Percentiles rank a stretch among this genome's conserved stretches.
phyloP scores from a whole-genome alignment of 192 early-diverging fungal genomes.

The Linnemannia hyalina region DNA sequence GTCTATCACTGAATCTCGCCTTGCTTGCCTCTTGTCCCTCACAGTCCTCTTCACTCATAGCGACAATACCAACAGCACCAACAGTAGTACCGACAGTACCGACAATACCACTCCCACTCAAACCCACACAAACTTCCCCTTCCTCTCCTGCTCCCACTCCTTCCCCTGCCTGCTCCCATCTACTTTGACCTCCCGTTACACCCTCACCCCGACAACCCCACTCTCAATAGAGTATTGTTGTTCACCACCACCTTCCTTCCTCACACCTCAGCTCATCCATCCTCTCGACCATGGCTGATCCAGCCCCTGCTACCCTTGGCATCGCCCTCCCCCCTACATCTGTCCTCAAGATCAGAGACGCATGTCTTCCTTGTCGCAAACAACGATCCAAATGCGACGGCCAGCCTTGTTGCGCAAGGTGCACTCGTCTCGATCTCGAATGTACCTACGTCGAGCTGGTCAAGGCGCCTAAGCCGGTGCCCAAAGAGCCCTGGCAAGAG shows the following conservation, averaged over 20 bases:
- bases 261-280: background rate
- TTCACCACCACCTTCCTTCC: background rate
- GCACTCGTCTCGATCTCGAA: conserved; percentile 53
- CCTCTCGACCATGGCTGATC: conserved; percentile 29
- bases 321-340: conserved; percentile 50
- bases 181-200: background rate
- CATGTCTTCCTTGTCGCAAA: conserved; percentile 54
- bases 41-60: background rate
- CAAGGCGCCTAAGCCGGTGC: conserved; percentile 33
- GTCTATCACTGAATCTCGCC: background rate
- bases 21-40: background rate
- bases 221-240: background rate
- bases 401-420: conserved; percentile 45
- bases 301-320: conserved; percentile 44
- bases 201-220: background rate
- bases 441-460: conserved; percentile 55
- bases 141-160: background rate
- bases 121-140: background rate
- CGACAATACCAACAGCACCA: too few species aligned
- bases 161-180: background rate
- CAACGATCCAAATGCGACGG: conserved; percentile 56
- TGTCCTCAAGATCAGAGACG: conserved; percentile 54
- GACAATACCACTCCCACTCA: background rate
- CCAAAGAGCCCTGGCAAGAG: conserved; percentile 55
- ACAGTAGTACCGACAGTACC: too few species aligned